These are phyloP conservation scores for Suillus paluster DNA, from an alignment of 768 basidiomycete genomes.

Conservation along the genomic window DNA sequence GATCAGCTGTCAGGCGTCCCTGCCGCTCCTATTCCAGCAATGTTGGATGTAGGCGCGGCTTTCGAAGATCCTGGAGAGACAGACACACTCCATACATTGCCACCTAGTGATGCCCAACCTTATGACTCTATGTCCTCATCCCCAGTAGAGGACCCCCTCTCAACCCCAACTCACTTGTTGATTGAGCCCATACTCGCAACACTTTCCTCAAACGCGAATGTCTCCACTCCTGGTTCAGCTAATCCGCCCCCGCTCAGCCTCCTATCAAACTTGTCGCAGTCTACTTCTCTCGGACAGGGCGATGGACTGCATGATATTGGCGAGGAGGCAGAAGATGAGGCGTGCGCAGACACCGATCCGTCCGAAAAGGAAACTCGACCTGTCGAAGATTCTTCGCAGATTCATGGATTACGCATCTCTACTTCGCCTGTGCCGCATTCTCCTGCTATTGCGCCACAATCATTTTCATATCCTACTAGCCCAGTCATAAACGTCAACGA, in stretches of 20 bases:
- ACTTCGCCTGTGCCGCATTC: constrained; percentile 44
- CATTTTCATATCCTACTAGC: constrained; percentile 27
- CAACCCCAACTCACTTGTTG: neutral
- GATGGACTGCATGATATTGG: constrained; percentile 60
- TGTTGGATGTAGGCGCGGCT: neutral
- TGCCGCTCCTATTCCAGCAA: constrained; percentile 35
- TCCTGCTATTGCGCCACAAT: constrained; percentile 29
- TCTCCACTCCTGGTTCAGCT: constrained; percentile 23
- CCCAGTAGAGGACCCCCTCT: constrained; percentile 14
- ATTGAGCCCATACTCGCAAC: constrained; percentile 61
- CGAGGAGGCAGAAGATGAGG: constrained; percentile 53
- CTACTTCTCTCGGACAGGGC: constrained; percentile 27
- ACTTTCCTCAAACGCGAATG: constrained; percentile 25
- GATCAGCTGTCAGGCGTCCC: constrained; percentile 19
- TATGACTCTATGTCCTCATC: constrained; percentile 16
- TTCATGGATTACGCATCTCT: constrained; percentile 62
- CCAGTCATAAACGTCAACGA: constrained; percentile 19
- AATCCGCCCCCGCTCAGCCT: constrained; percentile 45
- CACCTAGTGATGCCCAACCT: neutral
- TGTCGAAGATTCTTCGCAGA: constrained; percentile 37
- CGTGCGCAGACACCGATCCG: constrained; percentile 28
- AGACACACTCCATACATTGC: neutral
- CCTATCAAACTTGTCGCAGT: constrained; percentile 35
- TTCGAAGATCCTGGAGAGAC: neutral
- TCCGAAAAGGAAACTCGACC: constrained; percentile 23